Base-by-base conservation (phyloP, 352 stramenopile species). In the Phytophthora podocarpi region DNA sequence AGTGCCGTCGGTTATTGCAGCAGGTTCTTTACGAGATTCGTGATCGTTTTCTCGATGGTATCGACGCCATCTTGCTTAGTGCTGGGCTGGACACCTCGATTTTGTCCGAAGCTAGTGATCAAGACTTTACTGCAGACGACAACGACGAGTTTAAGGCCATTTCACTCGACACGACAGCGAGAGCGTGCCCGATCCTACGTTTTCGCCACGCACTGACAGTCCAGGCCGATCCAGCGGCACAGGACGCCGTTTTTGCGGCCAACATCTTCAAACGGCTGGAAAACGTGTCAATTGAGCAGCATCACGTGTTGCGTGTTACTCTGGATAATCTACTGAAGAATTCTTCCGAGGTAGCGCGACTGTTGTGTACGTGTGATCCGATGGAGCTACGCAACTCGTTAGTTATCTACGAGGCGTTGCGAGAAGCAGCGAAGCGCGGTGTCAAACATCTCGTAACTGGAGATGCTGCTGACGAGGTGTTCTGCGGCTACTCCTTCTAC, bases 361-460 rank as follows among this genome's bases (percentile, higher is more conserved):
- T 88, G 13, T 62, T 96, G 31, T 66, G 66, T 34, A 89, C 82
- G 15, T 96, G 82, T 41, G 86, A 97, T 52, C 85, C 84, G 2
- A 96, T 96, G 90, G 80, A 93, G 26, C 69, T 97, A 6, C 80
- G 90, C 30, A 97, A 97, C 53, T 91, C 78, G 35, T 47, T 96
- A 6, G 87, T 96, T 15, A 90, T 97, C 49, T 91, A 93, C 28
- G 75, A 80, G 7, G 81, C 82, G 4, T 71, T 97, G 12, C 41
- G 76, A 32, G 59, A 82, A 9, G 90, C 90, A 4, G 43, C 64
- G 1, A 49, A 69, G 12, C 67, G 67, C 8, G 88, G 88, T 4
- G 80, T 93, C 5, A 77, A 70, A 11, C 56, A 82, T 28, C 74
- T 95, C 4, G 56, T 97, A 30, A 94, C 88, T 13, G 90, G 90